A percentile compares a stretch with the other conserved stretches of the same genome.
These are phyloP conservation scores for Sarcodon sp. DNA, from an alignment of 768 basidiomycete genomes.

Conservation along the genomic window DNA sequence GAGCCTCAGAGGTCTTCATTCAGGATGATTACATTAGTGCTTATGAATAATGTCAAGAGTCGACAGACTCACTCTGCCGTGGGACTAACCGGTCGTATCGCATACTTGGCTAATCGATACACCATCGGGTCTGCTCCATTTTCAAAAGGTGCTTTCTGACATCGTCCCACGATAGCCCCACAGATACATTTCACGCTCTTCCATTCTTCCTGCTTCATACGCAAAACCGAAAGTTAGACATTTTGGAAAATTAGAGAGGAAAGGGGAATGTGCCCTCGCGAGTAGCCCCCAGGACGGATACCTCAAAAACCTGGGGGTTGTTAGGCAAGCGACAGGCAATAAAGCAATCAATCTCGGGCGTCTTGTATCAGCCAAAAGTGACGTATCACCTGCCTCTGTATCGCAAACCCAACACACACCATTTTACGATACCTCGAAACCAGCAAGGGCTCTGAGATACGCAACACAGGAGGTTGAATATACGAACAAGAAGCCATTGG, in stretches of 20 bases:
- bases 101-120: conserved; percentile 75
- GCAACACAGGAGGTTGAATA: conserved; percentile 5
- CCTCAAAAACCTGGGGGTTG: conserved; percentile 77
- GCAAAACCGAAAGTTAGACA: background rate
- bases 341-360: conserved; percentile 61
- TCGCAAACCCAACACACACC: conserved; percentile 13
- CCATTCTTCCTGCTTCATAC: conserved; percentile 48
- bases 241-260: conserved; percentile 1
- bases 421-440: conserved; percentile 28
- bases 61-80: conserved; percentile 41
- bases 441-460: conserved; percentile 41
- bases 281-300: conserved; percentile 79
- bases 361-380: conserved; percentile 84
- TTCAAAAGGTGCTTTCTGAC: conserved; percentile 32
- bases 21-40: background rate
- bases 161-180: conserved; percentile 70
- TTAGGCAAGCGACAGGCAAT: conserved; percentile 45
- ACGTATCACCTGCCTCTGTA: conserved; percentile 19
- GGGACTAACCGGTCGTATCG: conserved; percentile 58
- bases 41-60: background rate
- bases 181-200: conserved; percentile 62
- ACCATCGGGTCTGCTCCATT: conserved; percentile 22
- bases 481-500: conserved; percentile 39
- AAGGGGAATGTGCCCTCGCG: conserved; percentile 54
- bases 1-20: conserved; percentile 23